These are phyloP conservation scores for Pittosporum tobira DNA, from an alignment of 129 eudicot species.

Conservation along the genomic window DNA sequence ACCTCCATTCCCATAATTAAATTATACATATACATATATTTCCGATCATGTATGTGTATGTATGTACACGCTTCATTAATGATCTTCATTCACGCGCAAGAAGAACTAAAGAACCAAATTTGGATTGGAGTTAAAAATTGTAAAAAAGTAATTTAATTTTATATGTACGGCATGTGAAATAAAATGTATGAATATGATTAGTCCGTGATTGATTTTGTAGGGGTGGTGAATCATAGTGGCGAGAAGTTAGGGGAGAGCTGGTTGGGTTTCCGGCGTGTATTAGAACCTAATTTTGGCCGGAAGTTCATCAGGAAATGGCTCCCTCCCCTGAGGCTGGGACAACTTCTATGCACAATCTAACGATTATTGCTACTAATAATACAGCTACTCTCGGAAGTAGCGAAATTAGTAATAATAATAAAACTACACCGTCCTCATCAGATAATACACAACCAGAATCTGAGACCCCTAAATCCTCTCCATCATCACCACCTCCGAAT, in stretches of 20 bases:
- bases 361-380: no score
- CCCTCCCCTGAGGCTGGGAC: constrained; percentile 11
- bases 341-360: no score
- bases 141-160: no score
- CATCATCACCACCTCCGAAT: background rate
- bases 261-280: constrained; percentile 11
- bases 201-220: background rate
- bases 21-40: no score
- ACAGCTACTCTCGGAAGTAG: no score
- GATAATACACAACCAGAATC: background rate
- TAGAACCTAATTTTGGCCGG: background rate
- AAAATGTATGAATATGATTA: background rate
- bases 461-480: background rate
- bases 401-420: background rate
- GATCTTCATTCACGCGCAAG: no score
- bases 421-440: background rate
- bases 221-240: background rate
- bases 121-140: no score
- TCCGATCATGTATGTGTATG: no score
- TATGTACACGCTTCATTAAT: no score
- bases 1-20: no score
- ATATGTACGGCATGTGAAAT: no score
- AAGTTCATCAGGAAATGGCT: constrained; percentile 7
- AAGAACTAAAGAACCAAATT: no score
- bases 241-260: constrained; percentile 17